Base-by-base conservation (phyloP, 768 basidiomycete species). In the Candolleomyces aberdarensis region DNA sequence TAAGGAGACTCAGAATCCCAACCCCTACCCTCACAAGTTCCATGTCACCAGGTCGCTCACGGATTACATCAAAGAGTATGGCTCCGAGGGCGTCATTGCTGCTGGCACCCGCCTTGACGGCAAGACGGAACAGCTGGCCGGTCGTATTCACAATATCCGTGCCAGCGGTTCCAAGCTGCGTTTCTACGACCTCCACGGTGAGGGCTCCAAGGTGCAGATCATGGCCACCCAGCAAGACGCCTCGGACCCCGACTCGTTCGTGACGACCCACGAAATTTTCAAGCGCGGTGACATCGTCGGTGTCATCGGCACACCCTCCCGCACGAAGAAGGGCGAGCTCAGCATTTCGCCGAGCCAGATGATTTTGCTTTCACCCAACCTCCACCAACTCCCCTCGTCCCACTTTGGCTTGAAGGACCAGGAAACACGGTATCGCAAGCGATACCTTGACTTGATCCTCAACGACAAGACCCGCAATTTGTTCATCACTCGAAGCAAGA, bases 1-100 rank as follows among this genome's bases (percentile, higher is more conserved):
- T 63, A 89, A 92, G 75, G 82, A 88, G 70, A 90, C 91, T 31
- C 89, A 90, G 72, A 74, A 83, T 7, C 96, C 96, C 2, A 91
- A 96, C 72, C 97, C 97, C 2, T 99, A 98, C 79, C 97, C 97
- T 7, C 97, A 99, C 88, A 99, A 99, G 85, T 99, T 99, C 78
- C 74, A 96, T 66, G 96, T 98, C 20, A 79, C 88, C 59, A 79
- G 75, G 63, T 93, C 92, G 8, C 79, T 99, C 69, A 76, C 85
- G 3, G 70, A 76, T 5, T 99, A 88, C 76, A 83, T 98, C 72
- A 72, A 80, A 5, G 75, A 82, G 58, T 98, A 92, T 68, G 90
- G 91, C 29, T 22, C 66, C 8, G 89, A 92, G 54, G 91, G 89
- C 56, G 82, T 84, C 73, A 85, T 96, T 62, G 67, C 79, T 3